Conservation (phyloP, 2,329 filamentous ascomycete species). For the Aspergillus phoenicis region DNA sequence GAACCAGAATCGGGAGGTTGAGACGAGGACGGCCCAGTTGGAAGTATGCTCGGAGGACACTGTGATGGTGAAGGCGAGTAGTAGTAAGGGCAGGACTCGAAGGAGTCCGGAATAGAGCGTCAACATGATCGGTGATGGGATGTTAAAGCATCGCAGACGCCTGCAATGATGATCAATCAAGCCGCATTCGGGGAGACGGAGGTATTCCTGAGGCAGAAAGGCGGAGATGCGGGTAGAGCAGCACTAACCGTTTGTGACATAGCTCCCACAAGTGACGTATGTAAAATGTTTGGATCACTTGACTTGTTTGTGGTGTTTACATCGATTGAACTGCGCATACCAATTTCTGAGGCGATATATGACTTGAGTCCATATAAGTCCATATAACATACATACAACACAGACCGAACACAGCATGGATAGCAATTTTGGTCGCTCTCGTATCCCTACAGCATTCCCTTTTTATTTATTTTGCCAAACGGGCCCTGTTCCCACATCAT, state of each 20-base stretch:
- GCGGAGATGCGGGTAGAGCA: background rate
- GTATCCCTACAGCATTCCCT: background rate
- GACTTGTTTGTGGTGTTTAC: too few relatives aligned
- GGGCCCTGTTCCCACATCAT: background rate
- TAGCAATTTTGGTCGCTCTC: background rate
- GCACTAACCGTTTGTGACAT: background rate
- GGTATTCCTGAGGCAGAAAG: background rate
- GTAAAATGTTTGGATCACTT: background rate
- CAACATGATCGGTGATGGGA: constrained; percentile 29
- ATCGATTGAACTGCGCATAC: too few relatives aligned
- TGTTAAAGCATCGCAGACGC: constrained; percentile 22
- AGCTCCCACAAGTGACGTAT: background rate
- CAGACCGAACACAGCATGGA: background rate
- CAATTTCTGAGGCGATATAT: too few relatives aligned
- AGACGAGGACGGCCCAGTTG: constrained; percentile 99
- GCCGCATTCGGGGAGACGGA: background rate
- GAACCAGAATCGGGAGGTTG: constrained; percentile 99
- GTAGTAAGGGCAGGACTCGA: constrained; percentile 29
- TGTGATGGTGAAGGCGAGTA: constrained; percentile 20
- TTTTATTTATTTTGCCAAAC: background rate
- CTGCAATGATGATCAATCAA: constrained; percentile 4
- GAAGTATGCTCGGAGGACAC: constrained; percentile 70
- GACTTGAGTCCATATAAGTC: too few relatives aligned
- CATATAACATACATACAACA: background rate
- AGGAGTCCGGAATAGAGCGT: constrained; percentile 27